Percentiles rank a stretch among this genome's conserved stretches.
Conservation (phyloP, 139 green algal species). For the Diplosphaera chodatii region DNA sequence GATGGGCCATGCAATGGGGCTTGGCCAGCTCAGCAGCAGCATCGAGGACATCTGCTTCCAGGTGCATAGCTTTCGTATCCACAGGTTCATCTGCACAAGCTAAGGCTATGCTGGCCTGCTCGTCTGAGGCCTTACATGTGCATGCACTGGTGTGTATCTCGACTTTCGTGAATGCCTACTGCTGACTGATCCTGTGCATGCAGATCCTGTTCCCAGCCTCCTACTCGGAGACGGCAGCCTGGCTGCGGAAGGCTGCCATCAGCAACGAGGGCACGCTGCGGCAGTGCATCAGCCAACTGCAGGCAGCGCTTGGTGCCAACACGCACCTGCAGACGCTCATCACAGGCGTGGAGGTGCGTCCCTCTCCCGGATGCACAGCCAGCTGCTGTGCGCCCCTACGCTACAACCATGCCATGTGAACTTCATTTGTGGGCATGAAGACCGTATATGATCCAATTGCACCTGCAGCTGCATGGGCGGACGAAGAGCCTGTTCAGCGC, state of each 20-base stretch:
- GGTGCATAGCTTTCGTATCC: no score
- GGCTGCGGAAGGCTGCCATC: constrained; percentile 50
- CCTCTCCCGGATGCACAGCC: no score
- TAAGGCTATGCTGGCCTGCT: no score
- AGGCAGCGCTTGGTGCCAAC: constrained; percentile 46
- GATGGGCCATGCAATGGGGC: constrained; percentile 74
- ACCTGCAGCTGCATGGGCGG: constrained; percentile 53
- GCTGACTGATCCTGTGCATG: background rate
- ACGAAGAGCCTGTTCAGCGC: constrained; percentile 85
- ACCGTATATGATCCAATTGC: no score
- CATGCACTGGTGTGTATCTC: no score
- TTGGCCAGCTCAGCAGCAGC: constrained; percentile 34
- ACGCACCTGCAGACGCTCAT: constrained; percentile 45
- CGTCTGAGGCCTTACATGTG: no score
- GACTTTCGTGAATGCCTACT: no score
- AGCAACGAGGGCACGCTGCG: constrained; percentile 47
- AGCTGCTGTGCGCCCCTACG: no score
- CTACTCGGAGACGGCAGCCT: constrained; percentile 61
- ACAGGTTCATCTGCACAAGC: no score
- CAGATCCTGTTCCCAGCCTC: constrained; percentile 77
- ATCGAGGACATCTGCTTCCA: constrained; percentile 75
- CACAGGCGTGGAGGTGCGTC: constrained; percentile 24
- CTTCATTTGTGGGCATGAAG: background rate
- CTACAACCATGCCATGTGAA: background rate
- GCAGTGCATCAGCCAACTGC: constrained; percentile 36